A percentile compares a stretch with the other conserved stretches of the same genome.
phyloP scores from a whole-genome alignment of 495 filamentous ascomycete species.

The Choiromyces venosus region DNA sequence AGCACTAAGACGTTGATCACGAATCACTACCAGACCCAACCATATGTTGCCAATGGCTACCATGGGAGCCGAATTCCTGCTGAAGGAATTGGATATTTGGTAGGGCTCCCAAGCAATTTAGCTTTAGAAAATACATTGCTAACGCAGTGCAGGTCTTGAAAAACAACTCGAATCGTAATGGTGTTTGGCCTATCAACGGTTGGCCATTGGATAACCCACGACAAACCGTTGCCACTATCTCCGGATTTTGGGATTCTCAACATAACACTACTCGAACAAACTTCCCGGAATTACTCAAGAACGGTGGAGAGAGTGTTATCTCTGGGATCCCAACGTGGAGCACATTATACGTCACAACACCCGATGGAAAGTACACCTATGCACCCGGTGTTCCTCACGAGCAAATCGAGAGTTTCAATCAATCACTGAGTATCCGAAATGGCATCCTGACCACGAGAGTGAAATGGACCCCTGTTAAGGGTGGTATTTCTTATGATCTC shows the following conservation, averaged over 20 bases:
- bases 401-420: constrained; percentile 58
- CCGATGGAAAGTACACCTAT: constrained; percentile 53
- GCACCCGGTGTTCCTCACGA: constrained; percentile 58
- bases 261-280: constrained; percentile 60
- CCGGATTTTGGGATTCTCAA: constrained; percentile 67
- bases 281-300: constrained; percentile 65
- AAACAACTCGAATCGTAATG: constrained; percentile 17
- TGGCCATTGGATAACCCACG: constrained; percentile 67
- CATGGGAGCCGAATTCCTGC: constrained; percentile 59
- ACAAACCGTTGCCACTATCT: constrained; percentile 67
- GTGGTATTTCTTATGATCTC: constrained; percentile 28
- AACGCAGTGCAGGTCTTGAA: constrained; percentile 16
- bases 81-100: constrained; percentile 47
- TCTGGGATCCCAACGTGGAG: constrained; percentile 64
- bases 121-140: neutral
- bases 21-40: constrained; percentile 59
- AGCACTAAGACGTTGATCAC: constrained; percentile 55
- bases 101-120: constrained; percentile 1
- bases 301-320: constrained; percentile 68
- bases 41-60: constrained; percentile 61
- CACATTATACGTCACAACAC: constrained; percentile 45
- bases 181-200: constrained; percentile 57
- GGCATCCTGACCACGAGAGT: constrained; percentile 62
- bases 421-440: constrained; percentile 57
- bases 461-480: constrained; percentile 55